Conservation (phyloP, 2,329 filamentous ascomycete species). For the Aspergillus fructus region DNA sequence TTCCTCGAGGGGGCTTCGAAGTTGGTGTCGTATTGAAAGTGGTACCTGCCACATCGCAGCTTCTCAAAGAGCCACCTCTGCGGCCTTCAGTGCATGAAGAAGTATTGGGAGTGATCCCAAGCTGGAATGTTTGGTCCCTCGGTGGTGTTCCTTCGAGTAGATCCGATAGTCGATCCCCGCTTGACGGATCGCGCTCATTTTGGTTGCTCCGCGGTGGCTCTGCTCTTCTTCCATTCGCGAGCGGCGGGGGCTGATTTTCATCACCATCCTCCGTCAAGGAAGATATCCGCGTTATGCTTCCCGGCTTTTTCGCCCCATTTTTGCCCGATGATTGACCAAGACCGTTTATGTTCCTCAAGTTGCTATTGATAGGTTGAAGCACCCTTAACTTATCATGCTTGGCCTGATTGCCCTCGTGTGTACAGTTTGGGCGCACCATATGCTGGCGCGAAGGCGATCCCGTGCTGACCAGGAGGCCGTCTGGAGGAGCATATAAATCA, state of each 20-base stretch:
- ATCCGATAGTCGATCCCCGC: constrained; percentile 28
- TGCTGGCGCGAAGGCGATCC: background rate
- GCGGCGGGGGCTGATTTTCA: constrained; percentile 14
- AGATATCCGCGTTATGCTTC: constrained; percentile 39
- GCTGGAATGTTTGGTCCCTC: constrained; percentile 20
- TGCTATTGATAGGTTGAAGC: constrained; percentile 32
- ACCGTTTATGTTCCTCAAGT: constrained; percentile 15
- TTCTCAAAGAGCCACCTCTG: background rate
- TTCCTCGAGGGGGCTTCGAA: background rate
- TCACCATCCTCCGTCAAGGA: constrained; percentile 53
- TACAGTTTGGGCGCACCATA: background rate
- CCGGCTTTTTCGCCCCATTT: constrained; percentile 40
- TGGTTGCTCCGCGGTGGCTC: background rate
- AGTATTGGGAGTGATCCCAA: background rate
- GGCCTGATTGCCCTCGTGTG: background rate
- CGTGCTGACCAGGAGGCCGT: background rate
- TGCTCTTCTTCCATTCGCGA: background rate
- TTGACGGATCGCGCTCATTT: constrained; percentile 3
- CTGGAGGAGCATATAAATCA: background rate
- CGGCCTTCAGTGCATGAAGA: constrained; percentile 2
- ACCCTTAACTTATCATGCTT: constrained; percentile 9
- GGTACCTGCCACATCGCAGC: background rate
- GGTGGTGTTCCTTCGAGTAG: constrained; percentile 33
- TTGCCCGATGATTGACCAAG: constrained; percentile 13
- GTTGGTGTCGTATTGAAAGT: background rate